Conservation (phyloP, 192 early-diverging fungal genomes). For the Linnemannia schmuckeri region DNA sequence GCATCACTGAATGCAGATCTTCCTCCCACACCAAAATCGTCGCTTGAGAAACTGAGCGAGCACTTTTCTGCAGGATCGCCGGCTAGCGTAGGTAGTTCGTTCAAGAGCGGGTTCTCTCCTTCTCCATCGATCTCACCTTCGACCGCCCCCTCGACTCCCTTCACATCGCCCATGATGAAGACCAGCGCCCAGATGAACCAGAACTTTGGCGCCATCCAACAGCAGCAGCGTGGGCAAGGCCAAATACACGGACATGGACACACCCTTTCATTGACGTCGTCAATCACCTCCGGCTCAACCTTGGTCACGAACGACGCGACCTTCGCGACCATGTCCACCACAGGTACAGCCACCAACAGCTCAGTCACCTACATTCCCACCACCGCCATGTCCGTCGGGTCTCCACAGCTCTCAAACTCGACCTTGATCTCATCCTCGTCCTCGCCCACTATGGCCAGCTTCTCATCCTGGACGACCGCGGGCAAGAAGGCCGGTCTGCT, state of each 20-base stretch:
- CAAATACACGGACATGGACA: slow-evolving; percentile 11
- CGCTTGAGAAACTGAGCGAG: slow-evolving; percentile 8
- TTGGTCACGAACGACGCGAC: neutral
- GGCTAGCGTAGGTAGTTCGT: neutral
- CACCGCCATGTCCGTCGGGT: neutral
- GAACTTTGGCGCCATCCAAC: neutral
- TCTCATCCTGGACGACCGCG: slow-evolving; percentile 17
- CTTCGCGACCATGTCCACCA: neutral
- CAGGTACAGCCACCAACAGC: neutral
- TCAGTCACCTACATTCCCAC: neutral
- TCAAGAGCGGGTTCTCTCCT: neutral
- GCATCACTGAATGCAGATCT: neutral
- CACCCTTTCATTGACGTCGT: slow-evolving; percentile 24
- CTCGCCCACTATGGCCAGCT: slow-evolving; percentile 10
- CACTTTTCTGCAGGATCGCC: neutral
- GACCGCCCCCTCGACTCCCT: slow-evolving; percentile 20
- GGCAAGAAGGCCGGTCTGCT: slow-evolving; percentile 32
- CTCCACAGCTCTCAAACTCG: neutral
- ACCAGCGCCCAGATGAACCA: neutral
- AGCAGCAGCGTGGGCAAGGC: neutral
- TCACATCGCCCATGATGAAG: slow-evolving; percentile 19
- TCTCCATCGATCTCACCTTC: slow-evolving; percentile 4
- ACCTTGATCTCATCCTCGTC: neutral
- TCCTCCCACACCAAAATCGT: slow-evolving; percentile 15
- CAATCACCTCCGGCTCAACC: slow-evolving; percentile 17